phyloP scores from a whole-genome alignment of 768 basidiomycete genomes.

The Naganishia vishniacii region DNA sequence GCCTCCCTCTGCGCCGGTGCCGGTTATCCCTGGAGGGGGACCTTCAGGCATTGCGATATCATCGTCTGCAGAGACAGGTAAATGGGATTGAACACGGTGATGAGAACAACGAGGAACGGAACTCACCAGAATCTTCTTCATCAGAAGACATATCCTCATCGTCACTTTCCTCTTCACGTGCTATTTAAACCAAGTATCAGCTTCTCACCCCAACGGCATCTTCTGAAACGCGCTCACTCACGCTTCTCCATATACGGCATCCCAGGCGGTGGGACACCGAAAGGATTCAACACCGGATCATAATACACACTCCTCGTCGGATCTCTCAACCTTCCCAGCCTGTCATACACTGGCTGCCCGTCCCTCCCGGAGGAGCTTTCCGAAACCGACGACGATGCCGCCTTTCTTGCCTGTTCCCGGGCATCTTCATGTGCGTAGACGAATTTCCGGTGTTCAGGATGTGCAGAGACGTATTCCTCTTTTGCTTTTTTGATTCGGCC shows the following conservation, averaged over 20 bases:
- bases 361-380: constrained; percentile 50
- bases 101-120: not conserved
- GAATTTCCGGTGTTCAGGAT: constrained; percentile 82
- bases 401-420: constrained; percentile 53
- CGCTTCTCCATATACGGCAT: constrained; percentile 91
- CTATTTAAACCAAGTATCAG: not conserved
- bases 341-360: constrained; percentile 66
- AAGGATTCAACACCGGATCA: constrained; percentile 87
- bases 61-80: constrained; percentile 17
- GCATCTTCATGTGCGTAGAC: constrained; percentile 64
- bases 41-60: constrained; percentile 32
- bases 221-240: constrained; percentile 50
- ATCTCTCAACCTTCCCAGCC: constrained; percentile 76
- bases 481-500: constrained; percentile 78
- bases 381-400: constrained; percentile 51
- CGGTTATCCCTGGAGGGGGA: constrained; percentile 34
- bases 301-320: constrained; percentile 92
- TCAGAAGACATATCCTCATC: constrained; percentile 30
- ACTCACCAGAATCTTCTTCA: constrained; percentile 15
- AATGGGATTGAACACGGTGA: not conserved
- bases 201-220: not conserved
- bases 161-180: constrained; percentile 53
- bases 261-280: constrained; percentile 86
- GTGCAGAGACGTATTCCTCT: constrained; percentile 82
- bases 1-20: constrained; percentile 49